A percentile compares a stretch with the other conserved stretches of the same genome.
Evolutionary conservation across 2,329 filamentous ascomycete species (phyloP).

Genomic region (Colletotrichum kahawae): DNA sequence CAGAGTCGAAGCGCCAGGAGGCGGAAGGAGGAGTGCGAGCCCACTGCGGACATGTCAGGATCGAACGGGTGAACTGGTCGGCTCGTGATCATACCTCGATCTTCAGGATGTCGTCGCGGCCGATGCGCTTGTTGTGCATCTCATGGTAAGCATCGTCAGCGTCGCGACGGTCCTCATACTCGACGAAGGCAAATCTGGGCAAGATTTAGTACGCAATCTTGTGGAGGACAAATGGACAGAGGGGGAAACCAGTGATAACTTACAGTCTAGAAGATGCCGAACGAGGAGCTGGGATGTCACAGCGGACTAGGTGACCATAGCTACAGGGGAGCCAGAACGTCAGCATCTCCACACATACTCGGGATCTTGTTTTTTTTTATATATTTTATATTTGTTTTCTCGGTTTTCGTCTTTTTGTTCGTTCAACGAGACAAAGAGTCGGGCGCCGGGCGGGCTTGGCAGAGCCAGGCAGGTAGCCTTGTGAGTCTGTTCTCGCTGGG

Average conservation of each 20-base stretch:
- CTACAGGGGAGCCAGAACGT: conserved; percentile 55
- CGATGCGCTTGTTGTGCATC: conserved; percentile 99
- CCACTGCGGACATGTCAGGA: conserved; percentile 67
- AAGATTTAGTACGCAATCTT: conserved; percentile 8
- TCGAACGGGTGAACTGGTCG: not conserved
- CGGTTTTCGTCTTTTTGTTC: not conserved
- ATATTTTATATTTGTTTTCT: not conserved
- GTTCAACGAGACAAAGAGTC: not conserved
- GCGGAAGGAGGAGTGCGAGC: conserved; percentile 96
- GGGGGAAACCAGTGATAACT: conserved; percentile 49
- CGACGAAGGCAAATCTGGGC: conserved; percentile 90
- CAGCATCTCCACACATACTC: conserved; percentile 44
- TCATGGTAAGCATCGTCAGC: conserved; percentile 99
- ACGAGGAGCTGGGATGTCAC: conserved; percentile 95
- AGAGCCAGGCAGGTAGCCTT: not conserved
- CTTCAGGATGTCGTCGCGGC: conserved; percentile 93
- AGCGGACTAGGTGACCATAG: conserved; percentile 96
- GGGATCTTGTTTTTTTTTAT: not conserved
- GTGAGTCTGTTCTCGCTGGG: not conserved
- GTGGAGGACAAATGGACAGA: not conserved
- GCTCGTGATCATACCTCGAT: conserved; percentile 75
- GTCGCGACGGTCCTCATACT: conserved; percentile 98
- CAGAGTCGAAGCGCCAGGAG: conserved; percentile 97
- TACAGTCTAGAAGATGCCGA: conserved; percentile 95
- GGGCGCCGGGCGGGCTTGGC: conserved; percentile 3